These are phyloP conservation scores for Corniculantispora saksenae DNA, from an alignment of 2,329 filamentous ascomycete genomes.

Conservation along the genomic window DNA sequence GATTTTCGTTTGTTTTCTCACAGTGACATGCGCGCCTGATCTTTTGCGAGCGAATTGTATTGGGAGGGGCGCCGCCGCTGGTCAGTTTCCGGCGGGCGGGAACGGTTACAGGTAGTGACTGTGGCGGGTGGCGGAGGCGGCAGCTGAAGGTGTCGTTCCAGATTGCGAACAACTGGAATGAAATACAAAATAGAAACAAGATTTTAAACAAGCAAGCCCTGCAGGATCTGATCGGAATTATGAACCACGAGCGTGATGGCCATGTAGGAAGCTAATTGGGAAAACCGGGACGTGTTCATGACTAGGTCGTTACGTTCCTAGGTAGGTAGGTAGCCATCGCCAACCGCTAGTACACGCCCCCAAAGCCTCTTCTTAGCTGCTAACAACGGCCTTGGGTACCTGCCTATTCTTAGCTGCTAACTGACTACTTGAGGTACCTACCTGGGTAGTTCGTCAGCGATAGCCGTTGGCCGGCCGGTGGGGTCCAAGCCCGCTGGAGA, in stretches of 20 bases:
- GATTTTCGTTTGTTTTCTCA: background rate
- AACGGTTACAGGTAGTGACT: background rate
- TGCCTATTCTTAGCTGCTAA: too few relatives aligned
- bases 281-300: background rate
- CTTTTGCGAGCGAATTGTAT: constrained; percentile 9
- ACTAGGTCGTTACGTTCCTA: background rate
- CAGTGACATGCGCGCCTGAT: constrained; percentile 9
- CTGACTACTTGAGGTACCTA: too few relatives aligned
- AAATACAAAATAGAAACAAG: background rate
- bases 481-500: too few relatives aligned
- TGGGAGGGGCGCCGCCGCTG: constrained; percentile 3
- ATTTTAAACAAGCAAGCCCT: background rate
- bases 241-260: background rate
- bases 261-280: background rate
- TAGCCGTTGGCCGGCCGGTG: too few relatives aligned
- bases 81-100: constrained; percentile 13
- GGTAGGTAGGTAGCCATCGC: background rate
- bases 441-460: too few relatives aligned
- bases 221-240: constrained; percentile 13
- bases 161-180: background rate
- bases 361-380: too few relatives aligned
- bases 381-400: too few relatives aligned
- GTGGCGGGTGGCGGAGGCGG: too few relatives aligned
- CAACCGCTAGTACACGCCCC: too few relatives aligned
- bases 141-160: background rate